Percentiles rank a stretch among this genome's conserved stretches.
These are phyloP conservation scores for Tirmania nivea DNA, from an alignment of 495 filamentous ascomycete species.

Conservation along the genomic window DNA sequence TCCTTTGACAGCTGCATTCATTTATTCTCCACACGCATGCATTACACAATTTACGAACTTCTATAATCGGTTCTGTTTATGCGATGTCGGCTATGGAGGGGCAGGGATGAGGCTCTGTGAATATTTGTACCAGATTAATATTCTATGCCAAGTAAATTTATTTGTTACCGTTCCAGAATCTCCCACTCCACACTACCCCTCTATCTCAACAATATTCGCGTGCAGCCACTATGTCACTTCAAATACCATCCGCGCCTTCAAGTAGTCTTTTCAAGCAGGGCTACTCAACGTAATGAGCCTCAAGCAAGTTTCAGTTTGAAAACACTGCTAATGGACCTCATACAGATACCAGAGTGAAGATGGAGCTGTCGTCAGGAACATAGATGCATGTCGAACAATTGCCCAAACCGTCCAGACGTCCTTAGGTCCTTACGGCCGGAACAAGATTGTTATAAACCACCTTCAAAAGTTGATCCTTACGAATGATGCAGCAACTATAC, in stretches of 20 bases:
- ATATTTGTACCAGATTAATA: background rate
- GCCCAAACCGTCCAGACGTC: slow-evolving; percentile 90
- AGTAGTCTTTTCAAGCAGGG: slow-evolving; percentile 86
- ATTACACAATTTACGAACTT: too few relatives aligned
- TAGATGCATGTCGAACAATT: slow-evolving; percentile 94
- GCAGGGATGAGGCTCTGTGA: too few relatives aligned
- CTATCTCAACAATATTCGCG: background rate
- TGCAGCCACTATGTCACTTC: slow-evolving; percentile 53
- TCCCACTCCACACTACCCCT: background rate
- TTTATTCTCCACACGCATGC: too few relatives aligned
- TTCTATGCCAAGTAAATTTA: background rate
- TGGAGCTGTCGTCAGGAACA: slow-evolving; percentile 94
- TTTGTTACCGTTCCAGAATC: background rate
- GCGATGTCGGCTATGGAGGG: too few relatives aligned
- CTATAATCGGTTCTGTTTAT: too few relatives aligned
- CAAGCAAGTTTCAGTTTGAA: background rate
- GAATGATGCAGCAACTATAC: slow-evolving; percentile 90
- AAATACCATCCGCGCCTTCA: slow-evolving; percentile 82
- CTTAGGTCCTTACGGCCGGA: slow-evolving; percentile 88
- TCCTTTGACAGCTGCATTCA: too few relatives aligned
- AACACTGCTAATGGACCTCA: slow-evolving; percentile 1
- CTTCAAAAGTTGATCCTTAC: slow-evolving; percentile 99
- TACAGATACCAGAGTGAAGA: slow-evolving; percentile 90
- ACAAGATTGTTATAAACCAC: slow-evolving; percentile 99
- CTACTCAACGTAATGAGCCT: slow-evolving; percentile 69